A percentile compares a stretch with the other conserved stretches of the same genome.
These are phyloP conservation scores for Dipteronia sinensis DNA, from an alignment of 345 rosid genomes.

Conservation along the genomic window DNA sequence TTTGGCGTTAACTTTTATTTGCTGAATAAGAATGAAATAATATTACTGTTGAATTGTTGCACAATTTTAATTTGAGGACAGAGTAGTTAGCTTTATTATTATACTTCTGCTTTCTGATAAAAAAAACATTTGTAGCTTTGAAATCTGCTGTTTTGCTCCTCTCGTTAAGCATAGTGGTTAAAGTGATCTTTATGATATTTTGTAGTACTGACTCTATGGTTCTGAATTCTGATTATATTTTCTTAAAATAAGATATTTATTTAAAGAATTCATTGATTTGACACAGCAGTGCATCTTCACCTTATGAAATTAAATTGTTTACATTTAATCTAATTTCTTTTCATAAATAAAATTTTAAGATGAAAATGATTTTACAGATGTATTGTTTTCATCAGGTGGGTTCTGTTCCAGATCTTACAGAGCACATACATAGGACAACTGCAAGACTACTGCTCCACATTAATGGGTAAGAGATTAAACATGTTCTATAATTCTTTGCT, in stretches of 20 bases:
- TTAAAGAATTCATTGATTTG: neutral
- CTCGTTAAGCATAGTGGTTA: neutral
- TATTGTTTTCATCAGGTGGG: conserved; percentile 71
- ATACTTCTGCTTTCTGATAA: neutral
- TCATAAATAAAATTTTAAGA: neutral
- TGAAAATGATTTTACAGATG: neutral
- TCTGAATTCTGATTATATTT: neutral
- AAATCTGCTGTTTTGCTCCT: neutral
- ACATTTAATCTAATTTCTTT: neutral
- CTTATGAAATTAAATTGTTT: neutral
- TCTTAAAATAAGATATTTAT: neutral
- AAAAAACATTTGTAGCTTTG: neutral
- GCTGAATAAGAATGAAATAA: neutral
- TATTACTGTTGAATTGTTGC: neutral
- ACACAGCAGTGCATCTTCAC: conserved; percentile 1
- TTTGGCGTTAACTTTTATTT: neutral
- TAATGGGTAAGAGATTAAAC: conserved; percentile 66
- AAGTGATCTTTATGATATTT: neutral
- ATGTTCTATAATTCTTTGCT: neutral
- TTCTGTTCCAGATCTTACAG: conserved; percentile 74
- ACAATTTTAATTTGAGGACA: neutral
- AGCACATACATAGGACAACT: conserved; percentile 85
- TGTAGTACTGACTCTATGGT: neutral
- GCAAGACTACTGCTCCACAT: conserved; percentile 89
- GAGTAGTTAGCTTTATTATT: neutral